Evolutionary conservation across 352 stramenopile genomes (phyloP), one percentile per base, ranked within the genome.

Genomic region (Phytopythium cucurbitacearum): DNA sequence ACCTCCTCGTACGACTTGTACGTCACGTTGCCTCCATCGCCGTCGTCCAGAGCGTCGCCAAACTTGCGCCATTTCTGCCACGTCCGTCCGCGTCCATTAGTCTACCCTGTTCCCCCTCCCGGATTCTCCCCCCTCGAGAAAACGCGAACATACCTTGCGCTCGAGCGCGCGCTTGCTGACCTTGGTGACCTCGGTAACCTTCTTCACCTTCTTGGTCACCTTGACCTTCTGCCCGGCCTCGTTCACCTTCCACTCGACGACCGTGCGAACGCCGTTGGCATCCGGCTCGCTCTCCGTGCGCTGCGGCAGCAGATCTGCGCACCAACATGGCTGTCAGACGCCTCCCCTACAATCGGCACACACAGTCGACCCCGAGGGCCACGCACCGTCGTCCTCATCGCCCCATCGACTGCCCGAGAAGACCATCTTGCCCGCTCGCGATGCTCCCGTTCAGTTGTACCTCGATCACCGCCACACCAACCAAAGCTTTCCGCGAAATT

Each of bases 231-330:
- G 85, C n/a, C 81, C 78, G 16, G 80, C 73, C 21, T 95, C 86
- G 60, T 96, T 92, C 60, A 87, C 68, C 73, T 95, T 96, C 82
- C 83, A 95, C 63, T 93, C 82, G n/a, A 96, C 71, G 48, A 96
- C 78, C 65, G 85, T 89, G 51, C 82, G 84, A 34, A 96, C 79
- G 34, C 86, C 86, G 45, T 89, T 80, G 49, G 72, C 60, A 64
- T 95, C 86, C 40, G 82, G 77, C 47, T 91, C 86, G 60, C 74
- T 91, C 56, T 93, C 85, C 59, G 84, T 87, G 71, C 82, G 82
- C 64, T 76, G 71, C 60, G 86, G 85, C 56, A 95, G 52, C 49
- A 89, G 55, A 64, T 95, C 81, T 78, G 48, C 39, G 21, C 10
- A 5, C 21, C 10, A 44, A 3, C 4, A 2, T 21, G 12, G 33